Conservation (phyloP, 306 rosid genomes). For the Trichosanthes cucumerina region DNA sequence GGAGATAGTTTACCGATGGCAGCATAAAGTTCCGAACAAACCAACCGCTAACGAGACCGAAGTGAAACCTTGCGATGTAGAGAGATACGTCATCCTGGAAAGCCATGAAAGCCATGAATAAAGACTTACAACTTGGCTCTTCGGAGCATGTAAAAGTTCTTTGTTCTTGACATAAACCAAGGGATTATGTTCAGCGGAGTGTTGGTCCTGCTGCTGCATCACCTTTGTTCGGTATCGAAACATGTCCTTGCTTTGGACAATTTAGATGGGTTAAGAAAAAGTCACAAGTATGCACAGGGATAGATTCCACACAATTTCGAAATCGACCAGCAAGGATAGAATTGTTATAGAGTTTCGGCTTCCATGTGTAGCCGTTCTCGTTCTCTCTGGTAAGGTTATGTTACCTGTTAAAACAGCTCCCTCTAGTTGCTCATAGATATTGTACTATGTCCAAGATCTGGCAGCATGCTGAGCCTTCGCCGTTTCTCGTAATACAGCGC, state of each 20-base stretch:
- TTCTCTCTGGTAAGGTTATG: neutral
- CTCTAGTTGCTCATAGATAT: neutral
- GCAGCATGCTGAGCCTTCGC: slow-evolving; percentile 88
- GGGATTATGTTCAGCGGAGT: neutral
- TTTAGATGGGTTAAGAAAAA: neutral
- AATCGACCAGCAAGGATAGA: neutral
- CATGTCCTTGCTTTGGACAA: neutral
- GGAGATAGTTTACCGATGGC: neutral
- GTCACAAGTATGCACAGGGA: neutral
- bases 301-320: neutral
- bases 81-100: neutral
- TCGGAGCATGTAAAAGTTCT: neutral
- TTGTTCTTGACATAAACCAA: neutral
- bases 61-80: neutral
- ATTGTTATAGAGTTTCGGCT: neutral
- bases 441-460: slow-evolving; percentile 31
- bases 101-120: neutral
- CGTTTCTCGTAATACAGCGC: slow-evolving; percentile 71
- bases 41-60: neutral
- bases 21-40: neutral
- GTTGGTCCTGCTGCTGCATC: neutral
- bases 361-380: neutral
- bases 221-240: neutral
- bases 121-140: neutral
- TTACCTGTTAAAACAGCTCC: neutral